phyloP scores from a whole-genome alignment of 306 rosid species.

The Pueraria montana region DNA sequence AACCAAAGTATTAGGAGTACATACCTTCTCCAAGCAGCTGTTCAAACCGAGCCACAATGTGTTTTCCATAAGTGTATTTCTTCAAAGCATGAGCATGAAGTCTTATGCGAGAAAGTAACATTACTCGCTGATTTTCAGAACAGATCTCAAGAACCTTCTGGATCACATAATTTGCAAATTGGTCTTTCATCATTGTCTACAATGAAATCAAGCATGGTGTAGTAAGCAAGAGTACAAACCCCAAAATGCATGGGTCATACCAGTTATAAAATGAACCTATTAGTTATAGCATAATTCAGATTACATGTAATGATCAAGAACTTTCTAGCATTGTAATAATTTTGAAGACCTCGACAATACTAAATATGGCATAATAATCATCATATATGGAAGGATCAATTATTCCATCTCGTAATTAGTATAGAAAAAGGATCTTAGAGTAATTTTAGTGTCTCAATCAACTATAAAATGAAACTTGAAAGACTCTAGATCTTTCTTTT shows the following conservation, averaged over 20 bases:
- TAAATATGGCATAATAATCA: neutral
- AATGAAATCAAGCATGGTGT: slow-evolving; percentile 25
- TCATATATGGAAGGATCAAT: neutral
- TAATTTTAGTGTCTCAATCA: slow-evolving; percentile 7
- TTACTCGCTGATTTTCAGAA: slow-evolving; percentile 61
- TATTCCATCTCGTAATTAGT: neutral
- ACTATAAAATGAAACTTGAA: slow-evolving; percentile 5
- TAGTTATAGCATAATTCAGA: neutral
- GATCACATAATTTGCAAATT: slow-evolving; percentile 76
- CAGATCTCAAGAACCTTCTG: slow-evolving; percentile 78
- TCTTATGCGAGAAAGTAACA: slow-evolving; percentile 61
- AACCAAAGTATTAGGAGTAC: slow-evolving; percentile 38
- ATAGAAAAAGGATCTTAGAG: neutral
- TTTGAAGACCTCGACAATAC: slow-evolving; percentile 22
- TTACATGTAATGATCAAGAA: slow-evolving; percentile 12
- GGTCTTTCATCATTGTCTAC: slow-evolving; percentile 75
- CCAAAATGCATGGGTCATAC: neutral
- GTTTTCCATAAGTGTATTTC: slow-evolving; percentile 85
- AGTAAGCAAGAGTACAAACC: slow-evolving; percentile 39
- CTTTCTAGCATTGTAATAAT: neutral
- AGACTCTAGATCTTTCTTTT: neutral
- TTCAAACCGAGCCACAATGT: slow-evolving; percentile 77
- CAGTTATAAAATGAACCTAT: slow-evolving; percentile 12
- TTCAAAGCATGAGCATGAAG: slow-evolving; percentile 72
- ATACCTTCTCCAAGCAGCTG: slow-evolving; percentile 54